These are phyloP conservation scores for Fagus crenata DNA, from an alignment of 306 rosid species.

Conservation along the genomic window DNA sequence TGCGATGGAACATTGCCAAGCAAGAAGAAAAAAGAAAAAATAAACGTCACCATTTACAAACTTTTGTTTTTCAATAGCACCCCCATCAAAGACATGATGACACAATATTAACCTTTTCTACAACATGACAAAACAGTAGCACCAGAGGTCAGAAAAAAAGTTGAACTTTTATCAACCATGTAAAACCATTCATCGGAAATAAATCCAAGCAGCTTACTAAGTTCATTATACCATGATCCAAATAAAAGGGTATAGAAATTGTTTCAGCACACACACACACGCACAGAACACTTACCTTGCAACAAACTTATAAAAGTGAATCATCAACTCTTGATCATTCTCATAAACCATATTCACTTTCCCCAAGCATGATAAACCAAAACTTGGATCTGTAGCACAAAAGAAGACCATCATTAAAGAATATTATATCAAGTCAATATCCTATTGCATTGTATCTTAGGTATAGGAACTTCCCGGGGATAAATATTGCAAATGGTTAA, in stretches of 20 bases:
- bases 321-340: slow-evolving; percentile 72
- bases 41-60: background rate
- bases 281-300: slow-evolving; percentile 44
- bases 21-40: background rate
- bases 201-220: no score
- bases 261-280: no score
- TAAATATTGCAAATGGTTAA: background rate
- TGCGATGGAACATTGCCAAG: background rate
- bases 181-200: no score
- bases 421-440: background rate
- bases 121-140: no score
- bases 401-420: slow-evolving; percentile 1
- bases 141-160: no score
- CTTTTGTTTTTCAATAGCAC: background rate
- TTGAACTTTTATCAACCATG: no score
- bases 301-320: slow-evolving; percentile 64
- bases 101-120: background rate
- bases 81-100: background rate
- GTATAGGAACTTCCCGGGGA: background rate
- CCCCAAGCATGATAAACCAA: slow-evolving; percentile 73
- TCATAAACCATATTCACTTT: slow-evolving; percentile 61
- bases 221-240: background rate
- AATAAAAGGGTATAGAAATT: background rate
- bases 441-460: background rate
- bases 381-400: slow-evolving; percentile 60